Conservation (phyloP, 352 stramenopile species). For the Discostella stelligera region DNA sequence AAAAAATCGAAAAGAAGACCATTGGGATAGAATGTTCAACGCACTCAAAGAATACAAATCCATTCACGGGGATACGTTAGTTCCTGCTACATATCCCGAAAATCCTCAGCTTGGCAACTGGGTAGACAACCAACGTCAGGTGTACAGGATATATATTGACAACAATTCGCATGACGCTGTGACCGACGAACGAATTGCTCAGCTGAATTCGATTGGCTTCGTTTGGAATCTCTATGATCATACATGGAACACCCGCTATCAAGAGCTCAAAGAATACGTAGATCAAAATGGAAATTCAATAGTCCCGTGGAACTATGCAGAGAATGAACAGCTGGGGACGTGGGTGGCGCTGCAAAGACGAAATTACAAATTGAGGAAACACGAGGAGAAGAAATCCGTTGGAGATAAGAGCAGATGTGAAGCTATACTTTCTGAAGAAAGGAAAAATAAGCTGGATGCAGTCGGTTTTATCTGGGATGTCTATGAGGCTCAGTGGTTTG, state of each 20-base stretch:
- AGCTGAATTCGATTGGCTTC: slow-evolving; percentile 53
- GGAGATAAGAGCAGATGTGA: neutral
- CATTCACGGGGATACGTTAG: slow-evolving; percentile 45
- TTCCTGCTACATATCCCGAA: slow-evolving; percentile 39
- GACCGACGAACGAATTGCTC: slow-evolving; percentile 49
- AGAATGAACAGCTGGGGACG: slow-evolving; percentile 21
- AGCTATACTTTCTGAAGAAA: slow-evolving; percentile 46
- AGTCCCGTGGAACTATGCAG: slow-evolving; percentile 32
- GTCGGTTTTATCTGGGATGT: slow-evolving; percentile 75
- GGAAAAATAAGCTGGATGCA: slow-evolving; percentile 59
- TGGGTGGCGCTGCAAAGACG: slow-evolving; percentile 48
- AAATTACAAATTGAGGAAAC: slow-evolving; percentile 34
- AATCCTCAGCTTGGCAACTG: slow-evolving; percentile 64
- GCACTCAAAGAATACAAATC: slow-evolving; percentile 52
- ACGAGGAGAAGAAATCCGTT: neutral
- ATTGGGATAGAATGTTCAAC: slow-evolving; percentile 50
- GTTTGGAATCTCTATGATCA: slow-evolving; percentile 47
- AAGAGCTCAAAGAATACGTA: slow-evolving; percentile 48
- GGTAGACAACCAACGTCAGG: slow-evolving; percentile 61
- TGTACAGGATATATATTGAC: slow-evolving; percentile 14
- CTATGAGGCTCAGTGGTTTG: slow-evolving; percentile 56
- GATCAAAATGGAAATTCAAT: slow-evolving; percentile 39
- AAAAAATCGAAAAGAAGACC: neutral
- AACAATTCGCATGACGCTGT: slow-evolving; percentile 16
- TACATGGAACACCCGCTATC: slow-evolving; percentile 35